Evolutionary conservation across 1,139 yeast genomes (phyloP), one percentile per base, ranked within the genome.

Genomic region (Yamadazyma songkhlaensis): DNA sequence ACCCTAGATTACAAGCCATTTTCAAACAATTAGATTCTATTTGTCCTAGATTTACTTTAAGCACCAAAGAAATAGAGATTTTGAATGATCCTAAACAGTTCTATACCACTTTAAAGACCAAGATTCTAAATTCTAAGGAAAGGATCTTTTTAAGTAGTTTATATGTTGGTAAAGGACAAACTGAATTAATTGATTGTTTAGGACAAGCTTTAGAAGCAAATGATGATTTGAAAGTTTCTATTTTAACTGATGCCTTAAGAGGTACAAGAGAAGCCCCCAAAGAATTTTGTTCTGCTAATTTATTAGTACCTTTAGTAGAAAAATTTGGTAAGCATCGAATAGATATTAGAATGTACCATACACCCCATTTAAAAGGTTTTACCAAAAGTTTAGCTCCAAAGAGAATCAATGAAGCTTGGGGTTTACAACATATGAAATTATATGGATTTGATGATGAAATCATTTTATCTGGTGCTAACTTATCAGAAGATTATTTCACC

Each of bases 341-440:
- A 11, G 88, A 86, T 50, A 65, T 90, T 35, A 67, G 95, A 49
- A 75, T 90, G 74, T 92, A 86, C 58, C 95, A 86, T 50, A 92
- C 98, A 0, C 98, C 99, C 0, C 83, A 83, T 46, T 72, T 87
- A 47, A 67, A 75, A 33, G 96, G 96, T 0, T 55, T 85, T 41
- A 73, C 77, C 41, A 80, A 81, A 52, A 53, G 64, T 13, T 40
- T 86, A 35, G 72, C 89, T 3, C 98, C 99, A 0, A 83, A 77
- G 41, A 72, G 98, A 45, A 72, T 90, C 45, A 89, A 90, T 57
- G 99, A 92, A 63, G 92, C 95, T 6, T 77, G 75, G 64, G 99
- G 99, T 0, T 70, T 92, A 37, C 99, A 92, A 60, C 99, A 92
- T 57, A 94, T 92, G 98, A 92, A 92, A 59, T 73, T 94, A 29